These are phyloP conservation scores for Colletotrichum tabaci DNA, from an alignment of 2,329 filamentous ascomycete species.

Conservation along the genomic window DNA sequence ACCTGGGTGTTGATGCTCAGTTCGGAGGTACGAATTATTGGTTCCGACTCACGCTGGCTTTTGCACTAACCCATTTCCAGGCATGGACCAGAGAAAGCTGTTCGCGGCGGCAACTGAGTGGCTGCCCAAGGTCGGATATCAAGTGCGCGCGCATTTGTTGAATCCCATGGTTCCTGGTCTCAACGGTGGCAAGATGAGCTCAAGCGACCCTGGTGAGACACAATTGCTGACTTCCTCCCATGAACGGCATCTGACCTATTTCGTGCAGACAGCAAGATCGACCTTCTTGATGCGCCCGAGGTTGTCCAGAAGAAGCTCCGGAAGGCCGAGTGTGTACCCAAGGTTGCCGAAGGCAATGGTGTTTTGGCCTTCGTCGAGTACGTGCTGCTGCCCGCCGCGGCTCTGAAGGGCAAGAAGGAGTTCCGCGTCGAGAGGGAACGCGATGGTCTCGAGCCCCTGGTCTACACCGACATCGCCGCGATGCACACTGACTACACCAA, in stretches of 20 bases:
- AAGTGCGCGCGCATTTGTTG: conserved; percentile 73
- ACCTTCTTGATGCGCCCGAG: conserved; percentile 87
- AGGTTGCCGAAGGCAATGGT: conserved; percentile 86
- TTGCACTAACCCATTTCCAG: conserved; percentile 39
- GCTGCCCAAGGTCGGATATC: conserved; percentile 88
- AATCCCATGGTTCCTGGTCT: conserved; percentile 94
- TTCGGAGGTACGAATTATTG: conserved; percentile 75
- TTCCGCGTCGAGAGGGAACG: conserved; percentile 79
- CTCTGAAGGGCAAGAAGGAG: conserved; percentile 69
- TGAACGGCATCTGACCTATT: conserved; percentile 26
- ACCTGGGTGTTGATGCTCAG: conserved; percentile 89
- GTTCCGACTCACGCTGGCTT: too few relatives aligned
- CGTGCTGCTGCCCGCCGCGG: conserved; percentile 84
- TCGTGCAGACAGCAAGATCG: conserved; percentile 85
- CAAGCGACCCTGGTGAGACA: conserved; percentile 74
- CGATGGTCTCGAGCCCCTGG: conserved; percentile 78
- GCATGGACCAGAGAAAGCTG: conserved; percentile 88
- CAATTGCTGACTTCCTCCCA: background rate
- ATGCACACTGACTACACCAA: conserved; percentile 85
- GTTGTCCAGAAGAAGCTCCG: conserved; percentile 85
- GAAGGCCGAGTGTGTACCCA: conserved; percentile 86
- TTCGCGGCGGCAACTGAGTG: conserved; percentile 89
- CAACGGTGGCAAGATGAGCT: conserved; percentile 87
- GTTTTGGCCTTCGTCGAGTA: conserved; percentile 89
- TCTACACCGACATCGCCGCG: conserved; percentile 83